Percentiles rank a stretch among this genome's conserved stretches.
These are phyloP conservation scores for Rubia yunnanensis DNA, from an alignment of 257 asterid genomes.

Conservation along the genomic window DNA sequence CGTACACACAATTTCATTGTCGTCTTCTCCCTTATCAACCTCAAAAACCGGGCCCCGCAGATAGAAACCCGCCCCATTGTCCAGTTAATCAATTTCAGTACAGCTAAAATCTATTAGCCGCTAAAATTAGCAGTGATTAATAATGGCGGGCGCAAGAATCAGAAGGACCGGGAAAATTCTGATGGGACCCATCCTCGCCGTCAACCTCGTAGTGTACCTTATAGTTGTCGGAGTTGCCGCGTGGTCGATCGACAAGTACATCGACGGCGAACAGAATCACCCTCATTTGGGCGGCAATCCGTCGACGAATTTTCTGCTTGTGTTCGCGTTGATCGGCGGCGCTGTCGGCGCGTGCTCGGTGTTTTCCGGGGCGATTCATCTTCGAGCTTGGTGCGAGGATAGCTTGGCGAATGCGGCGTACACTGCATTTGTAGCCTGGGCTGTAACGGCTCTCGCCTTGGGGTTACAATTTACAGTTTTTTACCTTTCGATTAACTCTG, in stretches of 20 bases:
- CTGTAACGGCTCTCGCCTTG: slow-evolving; percentile 53
- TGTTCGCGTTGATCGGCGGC: slow-evolving; percentile 52
- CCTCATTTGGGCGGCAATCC: slow-evolving; percentile 78
- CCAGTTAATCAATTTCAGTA: too few relatives aligned
- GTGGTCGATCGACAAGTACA: slow-evolving; percentile 79
- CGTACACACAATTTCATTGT: slow-evolving; percentile 8
- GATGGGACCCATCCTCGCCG: slow-evolving; percentile 54
- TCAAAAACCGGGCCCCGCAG: not conserved
- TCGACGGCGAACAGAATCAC: slow-evolving; percentile 73
- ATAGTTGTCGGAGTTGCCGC: slow-evolving; percentile 53
- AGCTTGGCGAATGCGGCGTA: slow-evolving; percentile 53
- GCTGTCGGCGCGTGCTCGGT: slow-evolving; percentile 49
- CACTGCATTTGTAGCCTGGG: slow-evolving; percentile 45
- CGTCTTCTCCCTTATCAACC: not conserved
- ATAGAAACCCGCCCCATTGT: not conserved
- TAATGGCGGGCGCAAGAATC: slow-evolving; percentile 25
- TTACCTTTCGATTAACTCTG: too few relatives aligned
- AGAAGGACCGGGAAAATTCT: slow-evolving; percentile 53
- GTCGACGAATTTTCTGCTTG: slow-evolving; percentile 48
- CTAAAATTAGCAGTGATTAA: not conserved
- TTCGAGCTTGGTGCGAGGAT: slow-evolving; percentile 36
- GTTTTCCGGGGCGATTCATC: slow-evolving; percentile 39
- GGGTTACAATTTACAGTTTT: slow-evolving; percentile 35
- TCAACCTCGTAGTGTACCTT: slow-evolving; percentile 49
- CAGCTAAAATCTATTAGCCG: not conserved